Evolutionary conservation across 2,329 filamentous ascomycete species (phyloP), one percentile per base, ranked within the genome.

Genomic region (Cytospora chrysosperma): DNA sequence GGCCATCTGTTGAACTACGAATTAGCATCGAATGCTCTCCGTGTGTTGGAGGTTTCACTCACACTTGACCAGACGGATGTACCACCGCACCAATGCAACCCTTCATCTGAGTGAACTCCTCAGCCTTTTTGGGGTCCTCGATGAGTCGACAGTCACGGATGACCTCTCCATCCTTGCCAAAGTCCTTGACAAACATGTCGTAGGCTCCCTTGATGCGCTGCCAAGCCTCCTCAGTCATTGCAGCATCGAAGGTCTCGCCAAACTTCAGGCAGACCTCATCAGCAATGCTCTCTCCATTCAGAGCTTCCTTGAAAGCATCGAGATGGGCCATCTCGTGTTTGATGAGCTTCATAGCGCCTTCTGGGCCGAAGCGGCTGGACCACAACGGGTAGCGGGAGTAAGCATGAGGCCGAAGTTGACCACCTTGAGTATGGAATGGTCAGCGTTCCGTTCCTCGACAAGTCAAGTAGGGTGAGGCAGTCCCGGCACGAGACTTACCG

Each of bases 171-270:
- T 72, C 68, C 17, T 67, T 67, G 27, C 72, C 72, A 43, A 71
- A 68, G 21, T 74, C 72, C 5, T 57, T 68, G 28, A 67, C 66
- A 65, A 74, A 72, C 3, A 65, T 66, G 3, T 72, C 71, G 30
- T 69, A 70, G 24, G 71, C 70, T 40, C 65, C 67, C 43, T 69
- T 71, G 2, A 74, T 65, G 12, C 71, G 62, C 3, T 47, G 52
- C 72, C 70, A 74, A 21, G 71, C 71, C 56, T 72, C 70, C 5
- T 71, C 68, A 1, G 72, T 71, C 72, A 74, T 74, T 1, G 70
- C 72, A 17, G 70, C 72, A 62, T 74, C 72, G 54, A 74, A 74
- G 3, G 72, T 74, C 64, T 73, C 69, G 24, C 71, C 70, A 9
- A 73, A 69, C 21, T 69, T 68, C 37, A 74, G 66, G 51, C 68